A percentile compares a stretch with the other conserved stretches of the same genome.
These are phyloP conservation scores for Eragrostis tef DNA, from an alignment of 202 grass and related monocot species.

Conservation along the genomic window DNA sequence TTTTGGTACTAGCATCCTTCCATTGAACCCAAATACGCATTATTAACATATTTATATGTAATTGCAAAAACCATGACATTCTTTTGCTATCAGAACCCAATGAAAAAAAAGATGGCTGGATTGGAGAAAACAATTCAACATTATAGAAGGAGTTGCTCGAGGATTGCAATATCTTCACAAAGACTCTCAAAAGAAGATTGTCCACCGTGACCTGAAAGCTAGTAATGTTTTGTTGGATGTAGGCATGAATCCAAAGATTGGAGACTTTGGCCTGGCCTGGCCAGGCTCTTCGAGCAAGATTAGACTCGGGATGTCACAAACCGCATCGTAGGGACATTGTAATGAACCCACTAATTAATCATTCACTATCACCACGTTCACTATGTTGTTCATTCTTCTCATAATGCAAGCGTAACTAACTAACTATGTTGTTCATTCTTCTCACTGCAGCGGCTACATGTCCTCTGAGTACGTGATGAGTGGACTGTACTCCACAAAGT, in stretches of 20 bases:
- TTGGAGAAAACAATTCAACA: conserved; percentile 52
- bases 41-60: neutral
- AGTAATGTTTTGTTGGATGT: conserved; percentile 61
- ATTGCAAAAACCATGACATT: neutral
- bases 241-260: conserved; percentile 62
- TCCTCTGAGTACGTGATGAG: conserved; percentile 58
- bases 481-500: conserved; percentile 57
- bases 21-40: neutral
- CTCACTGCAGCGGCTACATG: conserved; percentile 59
- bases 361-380: too few species aligned
- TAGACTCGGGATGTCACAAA: conserved; percentile 53
- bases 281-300: conserved; percentile 53
- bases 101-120: conserved; percentile 27
- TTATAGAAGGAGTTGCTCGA: conserved; percentile 61
- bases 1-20: conserved; percentile 24
- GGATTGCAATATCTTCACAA: conserved; percentile 66
- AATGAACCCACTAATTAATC: neutral
- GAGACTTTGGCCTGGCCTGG: conserved; percentile 64
- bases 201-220: conserved; percentile 69
- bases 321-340: conserved; percentile 62
- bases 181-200: conserved; percentile 65
- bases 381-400: neutral
- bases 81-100: conserved; percentile 28
- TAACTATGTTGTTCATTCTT: neutral
- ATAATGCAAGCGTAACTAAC: neutral